A percentile compares a stretch with the other conserved stretches of the same genome.
These are phyloP conservation scores for Aphanomyces euteiches DNA, from an alignment of 352 stramenopile genomes.

Conservation along the genomic window DNA sequence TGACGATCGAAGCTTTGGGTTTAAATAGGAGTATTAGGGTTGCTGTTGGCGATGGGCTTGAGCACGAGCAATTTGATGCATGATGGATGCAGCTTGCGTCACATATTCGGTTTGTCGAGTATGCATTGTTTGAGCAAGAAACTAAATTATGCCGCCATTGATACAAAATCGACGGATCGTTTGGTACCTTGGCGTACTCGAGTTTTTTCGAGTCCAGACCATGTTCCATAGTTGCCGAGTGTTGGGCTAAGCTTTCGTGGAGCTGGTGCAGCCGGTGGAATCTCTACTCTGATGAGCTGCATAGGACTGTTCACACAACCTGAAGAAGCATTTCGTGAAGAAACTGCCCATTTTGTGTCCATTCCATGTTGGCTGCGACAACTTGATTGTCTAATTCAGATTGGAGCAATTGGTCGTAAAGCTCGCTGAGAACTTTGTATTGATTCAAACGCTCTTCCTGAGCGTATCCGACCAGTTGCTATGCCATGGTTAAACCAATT, in stretches of 20 bases:
- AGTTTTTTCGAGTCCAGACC: conserved; percentile 42
- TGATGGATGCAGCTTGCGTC: background rate
- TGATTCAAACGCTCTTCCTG: conserved; percentile 61
- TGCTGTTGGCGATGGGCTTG: background rate
- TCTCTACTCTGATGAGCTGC: conserved; percentile 36
- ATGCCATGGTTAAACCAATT: background rate
- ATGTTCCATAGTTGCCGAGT: conserved; percentile 38
- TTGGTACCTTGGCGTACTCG: conserved; percentile 45
- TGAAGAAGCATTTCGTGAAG: conserved; percentile 60
- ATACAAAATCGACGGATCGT: background rate
- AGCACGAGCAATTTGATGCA: background rate
- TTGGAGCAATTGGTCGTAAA: conserved; percentile 39
- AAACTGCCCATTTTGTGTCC: conserved; percentile 39
- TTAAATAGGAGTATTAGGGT: too few species aligned
- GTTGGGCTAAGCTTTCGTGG: conserved; percentile 52
- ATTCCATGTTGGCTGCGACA: background rate
- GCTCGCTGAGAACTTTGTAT: conserved; percentile 37
- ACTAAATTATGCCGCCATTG: background rate
- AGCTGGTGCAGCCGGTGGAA: conserved; percentile 58
- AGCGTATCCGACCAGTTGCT: conserved; percentile 56
- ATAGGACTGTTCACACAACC: conserved; percentile 35
- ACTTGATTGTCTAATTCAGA: background rate
- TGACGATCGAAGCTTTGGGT: too few species aligned
- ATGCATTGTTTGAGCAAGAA: conserved; percentile 11
- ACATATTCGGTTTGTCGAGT: conserved; percentile 17